Evolutionary conservation across 352 stramenopile genomes (phyloP), one percentile per base, ranked within the genome.

Genomic region (Pythium brassicae): DNA sequence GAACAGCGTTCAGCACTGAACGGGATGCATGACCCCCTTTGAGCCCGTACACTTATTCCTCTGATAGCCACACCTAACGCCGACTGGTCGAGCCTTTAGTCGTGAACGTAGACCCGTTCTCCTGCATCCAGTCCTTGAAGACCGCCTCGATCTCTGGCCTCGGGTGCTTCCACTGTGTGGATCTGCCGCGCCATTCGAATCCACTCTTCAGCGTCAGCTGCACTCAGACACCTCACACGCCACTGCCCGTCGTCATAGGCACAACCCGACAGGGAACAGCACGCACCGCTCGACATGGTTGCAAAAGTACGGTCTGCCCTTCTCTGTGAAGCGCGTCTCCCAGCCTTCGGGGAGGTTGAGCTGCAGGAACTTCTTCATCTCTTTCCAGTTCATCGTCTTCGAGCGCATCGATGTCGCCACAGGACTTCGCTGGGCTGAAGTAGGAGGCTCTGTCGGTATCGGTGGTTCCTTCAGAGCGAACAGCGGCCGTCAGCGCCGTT

Each of bases 81-180:
- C 52, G 50, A 37, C 25, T 52, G 5, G 19, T 42, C 20, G 57
- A 45, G 20, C 25, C 22, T 27, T 43, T 56, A 9, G 58, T 40
- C 1, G 35, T 51, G 61, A 91, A 91, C 51, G 63, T 76, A 2
- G 61, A 62, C 15, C 69, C 71, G 37, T 87, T 87, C 52, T 83
- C 78, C 37, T 92, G 82, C 10, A 89, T 56, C 83, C 83, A 92
- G 25, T 88, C 76, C n/a, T 59, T 80, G 62, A 83, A 90, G n/a
- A 84, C 76, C 2, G 62, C 62, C 27, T 94, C 85, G 22, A 92
- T 83, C 50, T 92, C 82, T 25, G 82, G 51, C 12, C 70, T 59
- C 15, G 85, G 85, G 37, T 95, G 85, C 58, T 92, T 93, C 83
- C 85, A 95, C 40, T 95, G 83, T 3, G 85, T 93, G 7, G 85